These are phyloP conservation scores for Phialophora macrospora DNA, from an alignment of 2,329 filamentous ascomycete genomes.

Conservation along the genomic window DNA sequence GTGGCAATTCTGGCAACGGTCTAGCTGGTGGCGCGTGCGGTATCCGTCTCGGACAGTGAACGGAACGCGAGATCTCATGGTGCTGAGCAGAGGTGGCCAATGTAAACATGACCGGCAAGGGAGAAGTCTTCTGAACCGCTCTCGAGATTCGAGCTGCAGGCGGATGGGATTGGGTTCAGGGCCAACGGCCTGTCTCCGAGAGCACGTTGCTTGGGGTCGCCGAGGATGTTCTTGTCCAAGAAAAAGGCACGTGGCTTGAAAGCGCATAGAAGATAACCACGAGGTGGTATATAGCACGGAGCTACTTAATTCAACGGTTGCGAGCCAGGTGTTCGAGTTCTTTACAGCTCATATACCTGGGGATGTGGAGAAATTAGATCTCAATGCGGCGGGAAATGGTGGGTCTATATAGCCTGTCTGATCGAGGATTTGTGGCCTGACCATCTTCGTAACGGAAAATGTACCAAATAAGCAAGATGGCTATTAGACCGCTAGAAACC, in stretches of 20 bases:
- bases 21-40: neutral
- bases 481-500: constrained; percentile 1
- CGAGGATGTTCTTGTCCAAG: neutral
- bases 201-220: too few relatives aligned
- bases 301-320: neutral
- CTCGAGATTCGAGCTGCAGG: neutral
- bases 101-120: neutral
- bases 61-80: neutral
- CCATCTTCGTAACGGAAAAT: constrained; percentile 7
- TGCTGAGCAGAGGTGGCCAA: neutral
- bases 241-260: neutral
- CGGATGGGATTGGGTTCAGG: too few relatives aligned
- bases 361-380: neutral
- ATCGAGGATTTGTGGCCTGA: neutral
- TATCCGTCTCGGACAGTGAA: neutral
- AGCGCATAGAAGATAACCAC: neutral
- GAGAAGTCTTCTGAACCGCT: neutral
- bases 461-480: constrained; percentile 6
- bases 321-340: neutral
- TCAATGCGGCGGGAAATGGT: neutral
- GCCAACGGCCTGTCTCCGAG: too few relatives aligned
- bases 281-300: neutral
- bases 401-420: constrained; percentile 13
- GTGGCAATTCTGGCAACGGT: neutral
- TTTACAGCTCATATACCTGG: neutral